These are phyloP conservation scores for Akebia trifoliata DNA, from an alignment of 164 flowering plant species.

Conservation along the genomic window DNA sequence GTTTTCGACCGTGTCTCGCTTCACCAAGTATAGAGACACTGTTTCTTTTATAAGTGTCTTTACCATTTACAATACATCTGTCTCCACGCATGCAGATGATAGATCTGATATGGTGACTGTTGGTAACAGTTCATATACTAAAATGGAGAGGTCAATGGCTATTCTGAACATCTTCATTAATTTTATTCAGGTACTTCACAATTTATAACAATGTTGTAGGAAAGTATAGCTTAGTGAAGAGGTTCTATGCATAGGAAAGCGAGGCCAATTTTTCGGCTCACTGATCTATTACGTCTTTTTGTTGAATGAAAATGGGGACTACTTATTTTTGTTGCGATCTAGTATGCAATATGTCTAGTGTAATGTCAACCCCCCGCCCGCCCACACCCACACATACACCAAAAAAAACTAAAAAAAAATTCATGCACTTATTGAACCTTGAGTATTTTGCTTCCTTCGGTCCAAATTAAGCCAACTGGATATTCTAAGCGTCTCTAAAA, in stretches of 20 bases:
- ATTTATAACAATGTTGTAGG: not conserved
- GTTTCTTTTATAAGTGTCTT: conserved; percentile 74
- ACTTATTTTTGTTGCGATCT: not conserved
- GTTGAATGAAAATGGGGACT: not conserved
- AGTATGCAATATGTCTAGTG: too few relatives aligned
- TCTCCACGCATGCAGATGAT: conserved; percentile 14
- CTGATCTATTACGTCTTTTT: not conserved
- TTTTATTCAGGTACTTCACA: conserved; percentile 67
- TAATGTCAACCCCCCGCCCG: too few relatives aligned
- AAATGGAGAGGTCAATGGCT: conserved; percentile 75
- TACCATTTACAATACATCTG: conserved; percentile 51
- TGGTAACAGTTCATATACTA: conserved; percentile 63
- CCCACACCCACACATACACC: too few relatives aligned
- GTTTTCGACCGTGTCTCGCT: conserved; percentile 19
- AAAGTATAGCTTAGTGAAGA: not conserved
- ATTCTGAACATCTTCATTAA: conserved; percentile 66
- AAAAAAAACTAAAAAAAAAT: too few relatives aligned
- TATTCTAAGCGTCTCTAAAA: too few relatives aligned
- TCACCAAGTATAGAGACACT: conserved; percentile 22
- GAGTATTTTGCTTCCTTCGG: not conserved
- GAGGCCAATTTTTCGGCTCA: not conserved
- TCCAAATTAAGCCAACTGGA: not conserved
- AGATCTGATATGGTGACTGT: conserved; percentile 45
- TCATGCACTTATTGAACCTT: not conserved
- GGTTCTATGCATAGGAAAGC: not conserved